Conservation (phyloP, 257 asterid species). For the Lantana camara region DNA sequence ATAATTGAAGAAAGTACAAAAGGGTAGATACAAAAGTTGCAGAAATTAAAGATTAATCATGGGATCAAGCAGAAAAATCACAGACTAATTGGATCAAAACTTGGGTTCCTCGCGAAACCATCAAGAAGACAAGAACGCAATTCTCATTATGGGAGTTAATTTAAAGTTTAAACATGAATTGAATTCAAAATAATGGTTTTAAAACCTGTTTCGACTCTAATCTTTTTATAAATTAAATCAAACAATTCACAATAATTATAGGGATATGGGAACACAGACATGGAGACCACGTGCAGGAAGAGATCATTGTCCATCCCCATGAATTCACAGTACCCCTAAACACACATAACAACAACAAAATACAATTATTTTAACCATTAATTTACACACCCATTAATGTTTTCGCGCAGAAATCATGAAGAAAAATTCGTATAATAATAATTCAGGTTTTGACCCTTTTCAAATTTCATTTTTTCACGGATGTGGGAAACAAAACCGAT, state of each 20-base stretch:
- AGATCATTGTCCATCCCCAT: slow-evolving; percentile 72
- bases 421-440: slow-evolving; percentile 8
- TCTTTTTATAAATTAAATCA: slow-evolving; percentile 6
- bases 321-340: slow-evolving; percentile 43
- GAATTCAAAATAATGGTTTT: slow-evolving; percentile 28
- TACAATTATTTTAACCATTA: slow-evolving; percentile 17
- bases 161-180: slow-evolving; percentile 10
- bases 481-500: slow-evolving; percentile 33
- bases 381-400: slow-evolving; percentile 26
- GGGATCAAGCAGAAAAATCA: slow-evolving; percentile 15
- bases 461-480: slow-evolving; percentile 11
- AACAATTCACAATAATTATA: slow-evolving; percentile 32
- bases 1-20: slow-evolving; percentile 13
- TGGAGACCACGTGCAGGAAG: slow-evolving; percentile 51
- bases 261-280: slow-evolving; percentile 32
- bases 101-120: slow-evolving; percentile 15
- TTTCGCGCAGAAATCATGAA: slow-evolving; percentile 22
- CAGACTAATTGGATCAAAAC: slow-evolving; percentile 13
- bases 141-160: background rate
- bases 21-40: background rate
- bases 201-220: slow-evolving; percentile 6
- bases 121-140: slow-evolving; percentile 19
- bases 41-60: slow-evolving; percentile 3
- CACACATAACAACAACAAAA: slow-evolving; percentile 29
- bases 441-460: slow-evolving; percentile 30